These are phyloP conservation scores for Fusarium nurragi DNA, from an alignment of 2,329 filamentous ascomycete genomes.

Conservation along the genomic window DNA sequence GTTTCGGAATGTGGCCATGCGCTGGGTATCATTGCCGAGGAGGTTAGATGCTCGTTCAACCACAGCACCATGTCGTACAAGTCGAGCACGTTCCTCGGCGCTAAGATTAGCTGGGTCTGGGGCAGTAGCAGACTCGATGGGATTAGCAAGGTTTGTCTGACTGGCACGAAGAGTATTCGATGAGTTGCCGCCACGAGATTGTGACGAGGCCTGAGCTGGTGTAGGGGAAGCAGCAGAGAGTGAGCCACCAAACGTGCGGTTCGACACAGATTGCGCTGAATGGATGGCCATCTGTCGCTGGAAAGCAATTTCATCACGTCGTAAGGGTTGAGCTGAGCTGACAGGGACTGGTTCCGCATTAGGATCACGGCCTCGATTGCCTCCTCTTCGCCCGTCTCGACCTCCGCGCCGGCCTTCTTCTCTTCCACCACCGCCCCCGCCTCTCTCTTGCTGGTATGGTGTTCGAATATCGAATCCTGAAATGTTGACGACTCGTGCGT, in stretches of 20 bases:
- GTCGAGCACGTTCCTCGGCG: conserved; percentile 82
- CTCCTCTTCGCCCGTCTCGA: conserved; percentile 62
- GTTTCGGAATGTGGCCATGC: conserved; percentile 79
- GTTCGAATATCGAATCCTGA: conserved; percentile 83
- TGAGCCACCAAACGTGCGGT: conserved; percentile 85
- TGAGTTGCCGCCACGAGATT: conserved; percentile 36
- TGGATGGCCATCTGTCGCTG: conserved; percentile 93
- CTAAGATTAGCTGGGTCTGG: conserved; percentile 63
- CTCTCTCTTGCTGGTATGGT: conserved; percentile 72
- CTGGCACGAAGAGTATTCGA: conserved; percentile 38
- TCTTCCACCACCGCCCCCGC: conserved; percentile 52
- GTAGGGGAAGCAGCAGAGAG: conserved; percentile 61
- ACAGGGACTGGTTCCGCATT: conserved; percentile 82
- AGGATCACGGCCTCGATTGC: conserved; percentile 78
- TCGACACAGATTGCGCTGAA: conserved; percentile 81
- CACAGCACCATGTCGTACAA: conserved; percentile 83
- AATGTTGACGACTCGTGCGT: conserved; percentile 87
- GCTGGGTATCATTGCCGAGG: conserved; percentile 78
- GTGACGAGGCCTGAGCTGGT: conserved; percentile 39
- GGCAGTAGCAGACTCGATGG: conserved; percentile 63
- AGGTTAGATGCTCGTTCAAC: conserved; percentile 85
- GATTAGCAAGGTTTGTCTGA: conserved; percentile 40
- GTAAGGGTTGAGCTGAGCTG: conserved; percentile 81
- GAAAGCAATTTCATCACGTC: conserved; percentile 88
- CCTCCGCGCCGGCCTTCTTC: conserved; percentile 57